Evolutionary conservation across 257 asterid genomes (phyloP).

Genomic region (Nicotiana attenuata): DNA sequence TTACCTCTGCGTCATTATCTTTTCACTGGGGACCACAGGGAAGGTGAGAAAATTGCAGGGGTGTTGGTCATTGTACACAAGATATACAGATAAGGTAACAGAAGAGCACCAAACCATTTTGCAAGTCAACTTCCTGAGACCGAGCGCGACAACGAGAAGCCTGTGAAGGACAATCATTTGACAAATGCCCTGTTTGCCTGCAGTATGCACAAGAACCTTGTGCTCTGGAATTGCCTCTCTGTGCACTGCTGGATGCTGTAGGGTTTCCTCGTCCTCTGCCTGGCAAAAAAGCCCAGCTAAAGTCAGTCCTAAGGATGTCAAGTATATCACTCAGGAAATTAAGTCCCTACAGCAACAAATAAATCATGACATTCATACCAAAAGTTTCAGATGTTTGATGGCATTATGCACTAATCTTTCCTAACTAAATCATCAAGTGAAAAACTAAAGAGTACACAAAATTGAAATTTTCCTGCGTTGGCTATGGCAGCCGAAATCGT

Average conservation of each 20-base stretch:
- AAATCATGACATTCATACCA: conserved; percentile 2
- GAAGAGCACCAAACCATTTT: conserved; percentile 42
- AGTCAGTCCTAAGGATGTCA: conserved; percentile 2
- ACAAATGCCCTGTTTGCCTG: conserved; percentile 58
- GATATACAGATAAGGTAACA: neutral
- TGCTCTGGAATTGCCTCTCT: conserved; percentile 49
- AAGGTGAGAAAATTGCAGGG: neutral
- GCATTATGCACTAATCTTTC: neutral
- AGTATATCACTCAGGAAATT: neutral
- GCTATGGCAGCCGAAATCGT: neutral
- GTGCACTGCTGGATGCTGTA: conserved; percentile 47
- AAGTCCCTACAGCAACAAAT: neutral
- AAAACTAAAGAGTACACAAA: neutral
- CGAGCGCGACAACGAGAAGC: conserved; percentile 41
- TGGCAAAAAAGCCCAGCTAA: conserved; percentile 24
- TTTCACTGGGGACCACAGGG: neutral
- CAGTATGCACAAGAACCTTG: conserved; percentile 44
- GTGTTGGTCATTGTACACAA: neutral
- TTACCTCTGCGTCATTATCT: neutral
- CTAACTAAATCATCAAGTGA: neutral
- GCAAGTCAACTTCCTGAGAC: conserved; percentile 36
- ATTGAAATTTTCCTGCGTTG: neutral
- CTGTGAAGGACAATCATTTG: conserved; percentile 44
- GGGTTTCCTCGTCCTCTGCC: conserved; percentile 71
- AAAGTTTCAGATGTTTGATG: neutral